Evolutionary conservation across 2,329 filamentous ascomycete species (phyloP).

Genomic region (Sclerotinia spermophila): DNA sequence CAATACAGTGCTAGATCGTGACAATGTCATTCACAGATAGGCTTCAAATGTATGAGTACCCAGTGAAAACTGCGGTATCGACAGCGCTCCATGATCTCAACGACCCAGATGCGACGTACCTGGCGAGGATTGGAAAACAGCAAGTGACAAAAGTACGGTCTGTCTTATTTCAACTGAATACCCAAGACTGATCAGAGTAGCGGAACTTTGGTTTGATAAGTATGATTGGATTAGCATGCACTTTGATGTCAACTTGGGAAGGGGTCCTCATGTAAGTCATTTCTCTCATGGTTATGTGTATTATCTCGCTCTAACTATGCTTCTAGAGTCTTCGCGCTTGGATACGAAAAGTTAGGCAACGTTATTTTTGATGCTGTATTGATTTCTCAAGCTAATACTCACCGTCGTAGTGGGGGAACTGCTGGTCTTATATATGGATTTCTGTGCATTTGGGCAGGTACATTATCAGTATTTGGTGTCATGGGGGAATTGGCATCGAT

Average conservation of each 20-base stretch:
- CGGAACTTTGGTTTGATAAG: slow-evolving; percentile 45
- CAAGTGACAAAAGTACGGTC: slow-evolving; percentile 2
- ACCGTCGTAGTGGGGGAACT: not conserved
- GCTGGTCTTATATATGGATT: slow-evolving; percentile 41
- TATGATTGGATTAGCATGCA: slow-evolving; percentile 45
- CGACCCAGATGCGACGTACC: not conserved
- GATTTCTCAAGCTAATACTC: not conserved
- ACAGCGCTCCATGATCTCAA: no score
- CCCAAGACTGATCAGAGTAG: slow-evolving; percentile 30
- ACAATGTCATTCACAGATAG: no score
- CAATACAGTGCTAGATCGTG: no score
- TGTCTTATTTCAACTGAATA: not conserved
- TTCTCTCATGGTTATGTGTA: no score
- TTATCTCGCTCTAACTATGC: no score
- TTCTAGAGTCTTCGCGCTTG: not conserved
- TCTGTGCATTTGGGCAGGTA: slow-evolving; percentile 29
- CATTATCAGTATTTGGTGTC: slow-evolving; percentile 19
- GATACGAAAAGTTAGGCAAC: not conserved
- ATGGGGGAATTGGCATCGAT: slow-evolving; percentile 22
- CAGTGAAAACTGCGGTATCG: no score
- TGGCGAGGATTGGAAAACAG: slow-evolving; percentile 4
- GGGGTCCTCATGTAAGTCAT: slow-evolving; percentile 33
- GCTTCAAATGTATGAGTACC: no score
- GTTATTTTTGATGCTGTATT: no score
- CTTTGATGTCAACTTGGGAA: slow-evolving; percentile 44